phyloP scores from a whole-genome alignment of 2,329 filamentous ascomycete genomes.

The Penicillium thymicola region DNA sequence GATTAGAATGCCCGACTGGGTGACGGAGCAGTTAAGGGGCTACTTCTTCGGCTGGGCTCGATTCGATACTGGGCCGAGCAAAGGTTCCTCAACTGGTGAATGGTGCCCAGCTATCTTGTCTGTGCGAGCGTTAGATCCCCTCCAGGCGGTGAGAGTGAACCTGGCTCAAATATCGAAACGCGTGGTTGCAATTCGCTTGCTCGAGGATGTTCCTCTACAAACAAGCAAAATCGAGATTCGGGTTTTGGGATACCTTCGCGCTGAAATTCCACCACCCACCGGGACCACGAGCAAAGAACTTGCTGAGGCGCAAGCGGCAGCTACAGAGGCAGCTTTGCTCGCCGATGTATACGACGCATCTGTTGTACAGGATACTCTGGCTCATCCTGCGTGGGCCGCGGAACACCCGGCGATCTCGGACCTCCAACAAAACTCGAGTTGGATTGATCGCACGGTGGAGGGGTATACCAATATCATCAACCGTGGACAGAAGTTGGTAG shows the following conservation, averaged over 20 bases:
- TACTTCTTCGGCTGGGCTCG: conserved; percentile 65
- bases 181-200: conserved; percentile 37
- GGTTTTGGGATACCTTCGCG: conserved; percentile 60
- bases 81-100: conserved; percentile 35
- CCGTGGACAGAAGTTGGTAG: conserved; percentile 54
- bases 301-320: conserved; percentile 35
- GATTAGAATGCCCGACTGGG: conserved; percentile 49
- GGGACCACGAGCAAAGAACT: conserved; percentile 23
- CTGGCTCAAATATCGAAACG: conserved; percentile 53
- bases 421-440: conserved; percentile 32
- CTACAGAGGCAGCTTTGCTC: conserved; percentile 35
- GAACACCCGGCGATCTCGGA: conserved; percentile 18
- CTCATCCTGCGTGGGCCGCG: conserved; percentile 39
- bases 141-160: conserved; percentile 45
- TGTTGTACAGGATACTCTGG: conserved; percentile 36
- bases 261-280: conserved; percentile 24
- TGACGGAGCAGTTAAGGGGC: conserved; percentile 56
- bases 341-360: conserved; percentile 41
- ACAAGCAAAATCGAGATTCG: conserved; percentile 51
- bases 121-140: conserved; percentile 45
- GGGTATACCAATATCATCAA: conserved; percentile 50
- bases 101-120: conserved; percentile 63
- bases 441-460: conserved; percentile 46
- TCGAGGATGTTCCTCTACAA: conserved; percentile 25
- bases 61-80: conserved; percentile 29